These are phyloP conservation scores for Hanseniaspora mollemarum DNA, from an alignment of 805 yeast genomes.

Conservation along the genomic window DNA sequence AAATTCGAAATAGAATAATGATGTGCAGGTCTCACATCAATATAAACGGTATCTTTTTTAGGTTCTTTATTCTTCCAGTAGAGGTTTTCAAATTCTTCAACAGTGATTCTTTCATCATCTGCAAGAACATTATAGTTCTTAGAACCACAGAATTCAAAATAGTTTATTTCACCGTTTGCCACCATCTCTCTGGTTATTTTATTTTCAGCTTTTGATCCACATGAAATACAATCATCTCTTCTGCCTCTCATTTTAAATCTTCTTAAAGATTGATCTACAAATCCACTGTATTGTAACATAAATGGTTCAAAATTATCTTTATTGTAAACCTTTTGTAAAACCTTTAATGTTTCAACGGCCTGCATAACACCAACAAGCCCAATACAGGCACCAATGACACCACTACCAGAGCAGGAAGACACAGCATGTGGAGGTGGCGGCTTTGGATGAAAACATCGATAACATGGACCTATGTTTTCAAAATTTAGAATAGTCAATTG, in stretches of 20 bases:
- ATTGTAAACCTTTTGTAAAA: conserved; percentile 47
- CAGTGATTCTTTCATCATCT: conserved; percentile 38
- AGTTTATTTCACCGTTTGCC: conserved; percentile 42
- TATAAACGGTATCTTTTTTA: conserved; percentile 27
- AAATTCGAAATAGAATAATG: conserved; percentile 62
- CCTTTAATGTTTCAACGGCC: conserved; percentile 77
- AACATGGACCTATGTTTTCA: conserved; percentile 68
- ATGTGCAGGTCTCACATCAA: conserved; percentile 74
- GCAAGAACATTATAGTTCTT: conserved; percentile 37
- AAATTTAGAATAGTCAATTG: conserved; percentile 71
- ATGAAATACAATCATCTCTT: conserved; percentile 48
- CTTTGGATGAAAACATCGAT: conserved; percentile 80
- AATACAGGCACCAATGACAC: conserved; percentile 91
- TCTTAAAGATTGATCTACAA: conserved; percentile 53
- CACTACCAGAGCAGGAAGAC: conserved; percentile 82
- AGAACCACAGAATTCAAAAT: conserved; percentile 66
- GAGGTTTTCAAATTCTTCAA: conserved; percentile 29
- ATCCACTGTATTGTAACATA: conserved; percentile 56
- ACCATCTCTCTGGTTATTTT: conserved; percentile 40
- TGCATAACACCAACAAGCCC: conserved; percentile 82
- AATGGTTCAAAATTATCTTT: conserved; percentile 51
- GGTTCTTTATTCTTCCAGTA: conserved; percentile 20
- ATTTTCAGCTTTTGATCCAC: conserved; percentile 41
- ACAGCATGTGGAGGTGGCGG: conserved; percentile 82
- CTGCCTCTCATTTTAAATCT: conserved; percentile 69